A percentile compares a stretch with the other conserved stretches of the same genome.
Evolutionary conservation across 1,284 basidiomycete species (phyloP).

Genomic region (Earliella scabrosa): DNA sequence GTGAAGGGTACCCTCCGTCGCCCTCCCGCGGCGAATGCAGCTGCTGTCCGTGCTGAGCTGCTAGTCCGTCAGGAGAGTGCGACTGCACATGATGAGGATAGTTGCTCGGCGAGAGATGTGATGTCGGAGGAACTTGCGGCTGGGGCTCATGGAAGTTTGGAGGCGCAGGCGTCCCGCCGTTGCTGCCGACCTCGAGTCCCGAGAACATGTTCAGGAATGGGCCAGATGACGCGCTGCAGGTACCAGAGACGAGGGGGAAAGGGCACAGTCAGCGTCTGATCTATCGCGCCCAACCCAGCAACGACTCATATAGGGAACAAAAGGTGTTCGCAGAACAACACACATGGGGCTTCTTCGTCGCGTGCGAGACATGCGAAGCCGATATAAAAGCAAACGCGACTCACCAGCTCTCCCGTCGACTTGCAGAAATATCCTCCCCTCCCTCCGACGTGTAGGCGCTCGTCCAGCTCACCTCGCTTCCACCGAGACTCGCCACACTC

Average conservation of each 20-base stretch:
- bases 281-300: background rate
- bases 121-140: constrained; percentile 6
- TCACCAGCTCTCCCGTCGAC: constrained; percentile 28
- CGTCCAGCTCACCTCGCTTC: constrained; percentile 33
- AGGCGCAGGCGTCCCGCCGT: constrained; percentile 19
- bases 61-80: constrained; percentile 11
- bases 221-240: constrained; percentile 24
- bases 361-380: background rate
- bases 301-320: background rate
- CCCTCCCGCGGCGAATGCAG: constrained; percentile 6
- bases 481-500: constrained; percentile 32
- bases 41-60: background rate
- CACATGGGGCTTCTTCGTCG: background rate
- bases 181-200: constrained; percentile 27
- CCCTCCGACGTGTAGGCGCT: constrained; percentile 27
- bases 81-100: constrained; percentile 15
- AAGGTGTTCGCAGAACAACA: background rate
- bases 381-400: constrained; percentile 4
- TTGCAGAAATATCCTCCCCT: constrained; percentile 18
- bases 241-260: background rate
- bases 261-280: constrained; percentile 12
- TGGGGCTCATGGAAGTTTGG: constrained; percentile 14
- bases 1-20: constrained; percentile 24
- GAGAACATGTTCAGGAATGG: constrained; percentile 30
- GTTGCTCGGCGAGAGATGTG: constrained; percentile 18